These are phyloP conservation scores for Vanrija pseudolonga DNA, from an alignment of 1,284 basidiomycete genomes.

Conservation along the genomic window DNA sequence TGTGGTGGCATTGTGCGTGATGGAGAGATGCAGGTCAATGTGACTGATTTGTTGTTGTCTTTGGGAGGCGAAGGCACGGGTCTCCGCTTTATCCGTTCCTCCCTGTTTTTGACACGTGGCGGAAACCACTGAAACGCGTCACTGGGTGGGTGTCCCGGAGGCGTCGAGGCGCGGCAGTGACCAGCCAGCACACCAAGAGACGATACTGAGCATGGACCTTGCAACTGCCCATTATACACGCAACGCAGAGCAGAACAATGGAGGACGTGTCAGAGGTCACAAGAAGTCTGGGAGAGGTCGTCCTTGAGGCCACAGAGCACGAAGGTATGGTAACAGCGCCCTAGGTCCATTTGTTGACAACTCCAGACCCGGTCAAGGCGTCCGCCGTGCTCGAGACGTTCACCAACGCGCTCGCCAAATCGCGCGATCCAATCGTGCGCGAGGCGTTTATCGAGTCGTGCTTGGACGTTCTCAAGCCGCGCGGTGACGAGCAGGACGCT, in stretches of 20 bases:
- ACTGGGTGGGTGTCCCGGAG: no score
- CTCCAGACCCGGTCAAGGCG: slow-evolving; percentile 4
- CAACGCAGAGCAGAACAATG: background rate
- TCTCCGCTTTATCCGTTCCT: no score
- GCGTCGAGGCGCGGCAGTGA: no score
- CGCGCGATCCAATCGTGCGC: slow-evolving; percentile 13
- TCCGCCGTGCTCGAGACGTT: slow-evolving; percentile 16
- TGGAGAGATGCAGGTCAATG: background rate
- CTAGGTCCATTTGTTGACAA: background rate
- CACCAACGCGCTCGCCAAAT: slow-evolving; percentile 4
- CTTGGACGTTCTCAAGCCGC: slow-evolving; percentile 13
- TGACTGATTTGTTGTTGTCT: no score
- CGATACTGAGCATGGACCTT: no score
- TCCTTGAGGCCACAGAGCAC: slow-evolving; percentile 9
- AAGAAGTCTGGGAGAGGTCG: slow-evolving; percentile 13
- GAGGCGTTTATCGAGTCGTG: slow-evolving; percentile 17
- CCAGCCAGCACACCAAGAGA: no score
- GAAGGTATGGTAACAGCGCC: background rate
- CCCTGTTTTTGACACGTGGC: no score
- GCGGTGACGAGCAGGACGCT: slow-evolving; percentile 11
- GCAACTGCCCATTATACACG: no score
- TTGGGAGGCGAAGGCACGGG: no score
- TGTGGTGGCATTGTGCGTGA: background rate
- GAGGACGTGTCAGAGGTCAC: slow-evolving; percentile 12
- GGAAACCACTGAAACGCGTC: no score